Base-by-base conservation (phyloP, 1,139 yeast species). In the Suhomyces coccinellae region DNA sequence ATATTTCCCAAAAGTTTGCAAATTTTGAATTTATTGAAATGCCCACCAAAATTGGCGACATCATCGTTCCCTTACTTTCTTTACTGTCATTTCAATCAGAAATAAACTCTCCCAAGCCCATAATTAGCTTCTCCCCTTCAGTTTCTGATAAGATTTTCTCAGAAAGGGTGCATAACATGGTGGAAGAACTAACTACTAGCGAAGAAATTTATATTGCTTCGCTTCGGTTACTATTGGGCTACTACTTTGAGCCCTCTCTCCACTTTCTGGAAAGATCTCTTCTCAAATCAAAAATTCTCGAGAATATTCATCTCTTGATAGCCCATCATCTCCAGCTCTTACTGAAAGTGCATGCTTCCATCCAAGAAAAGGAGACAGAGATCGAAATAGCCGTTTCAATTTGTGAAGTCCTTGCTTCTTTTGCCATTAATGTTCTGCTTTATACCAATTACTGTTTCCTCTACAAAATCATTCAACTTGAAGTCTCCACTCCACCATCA, bases 171-270 rank as follows among this genome's bases (percentile, higher is more conserved):
- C 27, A 27, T 30, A 67, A 64, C 35, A 61, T 71, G 10, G 58
- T 79, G 13, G 73, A 75, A 45, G 86, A 81, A 54, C 55, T 80
- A 2, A 44, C 73, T 0, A 69, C 66, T 9, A 78, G 79, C 14
- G 85, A 81, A 55, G 66, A 65, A 24, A 62, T 60, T 1, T 80
- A 78, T 51, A 57, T 78, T 13, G 63, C 66, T 32, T 72, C 76
- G 2, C 56, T 81, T 38, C 64, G 65, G 32, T 57, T 76, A 44
- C 59, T 80, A 11, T 61, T 67, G 5, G 66, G 55, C 26, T 67
- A 58, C 43, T 76, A 75, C 52, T 51, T 73, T 6, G 68, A 66
- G 22, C 67, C 73, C 5, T 52, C 72, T 30, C 50, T 20, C 24
- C 24, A 20, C 61, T 24, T 26, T 11, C 56, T 53, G 17, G 52